These are phyloP conservation scores for Leptographium lundbergii DNA, from an alignment of 2,329 filamentous ascomycete species.

Conservation along the genomic window DNA sequence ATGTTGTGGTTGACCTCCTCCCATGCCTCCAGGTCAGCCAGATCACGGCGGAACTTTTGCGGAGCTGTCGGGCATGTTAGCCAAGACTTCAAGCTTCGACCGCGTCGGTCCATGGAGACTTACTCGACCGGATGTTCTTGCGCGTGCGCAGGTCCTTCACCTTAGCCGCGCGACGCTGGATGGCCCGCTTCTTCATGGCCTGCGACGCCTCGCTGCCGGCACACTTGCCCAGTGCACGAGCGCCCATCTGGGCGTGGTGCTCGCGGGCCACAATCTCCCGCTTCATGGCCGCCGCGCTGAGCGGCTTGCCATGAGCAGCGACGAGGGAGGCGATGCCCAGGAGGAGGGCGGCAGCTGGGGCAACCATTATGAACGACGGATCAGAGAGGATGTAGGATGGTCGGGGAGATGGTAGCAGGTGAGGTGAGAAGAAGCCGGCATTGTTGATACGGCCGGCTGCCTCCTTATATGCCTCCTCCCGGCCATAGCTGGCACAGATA, in stretches of 20 bases:
- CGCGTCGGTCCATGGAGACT: slow-evolving; percentile 4
- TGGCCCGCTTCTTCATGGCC: slow-evolving; percentile 25
- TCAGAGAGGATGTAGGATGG: neutral
- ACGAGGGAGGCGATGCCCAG: neutral
- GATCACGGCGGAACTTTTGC: slow-evolving; percentile 20
- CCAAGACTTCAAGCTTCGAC: neutral
- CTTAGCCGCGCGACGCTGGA: slow-evolving; percentile 25
- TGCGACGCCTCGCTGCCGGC: slow-evolving; percentile 24
- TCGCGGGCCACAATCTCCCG: slow-evolving; percentile 22
- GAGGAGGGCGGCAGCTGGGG: slow-evolving; percentile 16
- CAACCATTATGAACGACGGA: slow-evolving; percentile 8
- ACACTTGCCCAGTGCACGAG: slow-evolving; percentile 27
- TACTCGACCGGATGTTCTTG: slow-evolving; percentile 19
- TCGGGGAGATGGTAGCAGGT: neutral
- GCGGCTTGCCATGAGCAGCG: slow-evolving; percentile 18
- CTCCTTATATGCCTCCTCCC: neutral
- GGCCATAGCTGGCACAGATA: neutral
- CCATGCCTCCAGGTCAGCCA: slow-evolving; percentile 20
- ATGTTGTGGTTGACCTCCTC: slow-evolving; percentile 23
- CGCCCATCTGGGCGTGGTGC: slow-evolving; percentile 17
- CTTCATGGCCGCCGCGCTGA: slow-evolving; percentile 18
- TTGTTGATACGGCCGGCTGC: neutral
- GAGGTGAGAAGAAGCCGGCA: neutral
- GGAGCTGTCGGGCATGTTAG: slow-evolving; percentile 10
- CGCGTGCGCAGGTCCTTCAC: slow-evolving; percentile 26